Evolutionary conservation across 2,329 filamentous ascomycete species (phyloP).

Genomic region (Penicillium capsulatum): DNA sequence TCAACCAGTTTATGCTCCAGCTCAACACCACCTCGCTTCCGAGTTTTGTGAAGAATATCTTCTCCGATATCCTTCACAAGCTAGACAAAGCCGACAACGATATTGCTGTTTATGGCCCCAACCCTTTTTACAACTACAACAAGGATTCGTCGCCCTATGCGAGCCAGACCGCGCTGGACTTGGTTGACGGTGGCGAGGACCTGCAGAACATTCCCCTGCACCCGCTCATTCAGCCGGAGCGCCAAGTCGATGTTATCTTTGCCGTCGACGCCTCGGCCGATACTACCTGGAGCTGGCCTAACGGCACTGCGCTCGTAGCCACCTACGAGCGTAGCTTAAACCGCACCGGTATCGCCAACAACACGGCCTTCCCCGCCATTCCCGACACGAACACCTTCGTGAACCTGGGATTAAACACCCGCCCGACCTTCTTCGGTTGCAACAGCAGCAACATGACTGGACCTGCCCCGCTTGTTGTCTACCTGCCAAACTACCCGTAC

Average conservation of each 20-base stretch:
- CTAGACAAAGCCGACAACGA: slow-evolving; percentile 62
- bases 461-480: slow-evolving; percentile 67
- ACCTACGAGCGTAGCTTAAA: slow-evolving; percentile 66
- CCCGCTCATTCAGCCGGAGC: slow-evolving; percentile 69
- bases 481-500: slow-evolving; percentile 83
- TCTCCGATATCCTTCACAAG: slow-evolving; percentile 50
- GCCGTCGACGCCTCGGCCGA: slow-evolving; percentile 76
- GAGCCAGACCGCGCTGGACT: slow-evolving; percentile 53
- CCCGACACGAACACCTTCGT: slow-evolving; percentile 74
- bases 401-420: slow-evolving; percentile 68
- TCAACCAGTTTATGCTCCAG: slow-evolving; percentile 70
- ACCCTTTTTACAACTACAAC: slow-evolving; percentile 69
- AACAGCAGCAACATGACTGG: slow-evolving; percentile 60
- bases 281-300: slow-evolving; percentile 65
- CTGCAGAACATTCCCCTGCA: slow-evolving; percentile 74
- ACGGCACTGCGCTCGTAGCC: slow-evolving; percentile 69
- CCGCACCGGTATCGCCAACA: slow-evolving; percentile 54
- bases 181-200: slow-evolving; percentile 77
- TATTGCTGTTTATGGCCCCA: slow-evolving; percentile 69
- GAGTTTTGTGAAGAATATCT: slow-evolving; percentile 48
- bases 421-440: slow-evolving; percentile 78
- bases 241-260: slow-evolving; percentile 73
- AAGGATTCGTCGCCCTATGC: slow-evolving; percentile 57
- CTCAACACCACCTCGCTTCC: slow-evolving; percentile 55
- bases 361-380: slow-evolving; percentile 66